Evolutionary conservation across 257 asterid species (phyloP).

Genomic region (Verbena officinalis): DNA sequence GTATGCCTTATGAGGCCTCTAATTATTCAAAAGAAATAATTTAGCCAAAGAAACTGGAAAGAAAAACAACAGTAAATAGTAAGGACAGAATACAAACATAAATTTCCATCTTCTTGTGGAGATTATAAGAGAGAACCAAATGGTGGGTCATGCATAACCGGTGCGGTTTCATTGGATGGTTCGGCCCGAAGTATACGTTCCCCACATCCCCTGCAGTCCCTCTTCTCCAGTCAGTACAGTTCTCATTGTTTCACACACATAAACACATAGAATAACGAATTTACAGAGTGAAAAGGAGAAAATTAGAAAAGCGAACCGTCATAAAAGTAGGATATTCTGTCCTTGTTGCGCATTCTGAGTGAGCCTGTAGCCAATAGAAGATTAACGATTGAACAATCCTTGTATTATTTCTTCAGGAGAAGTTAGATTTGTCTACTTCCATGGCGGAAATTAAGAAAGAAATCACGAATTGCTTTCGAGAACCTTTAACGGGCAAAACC

Average conservation of each 20-base stretch:
- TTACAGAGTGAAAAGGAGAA: neutral
- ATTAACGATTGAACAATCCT: conserved; percentile 10
- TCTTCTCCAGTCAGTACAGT: conserved; percentile 31
- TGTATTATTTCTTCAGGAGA: conserved; percentile 10
- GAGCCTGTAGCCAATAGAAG: conserved; percentile 17
- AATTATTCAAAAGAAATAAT: conserved; percentile 29
- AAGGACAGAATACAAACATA: conserved; percentile 61
- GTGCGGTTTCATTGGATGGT: conserved; percentile 99
- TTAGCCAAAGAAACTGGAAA: conserved; percentile 5
- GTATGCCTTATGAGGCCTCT: conserved; percentile 99
- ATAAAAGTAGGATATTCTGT: conserved; percentile 85
- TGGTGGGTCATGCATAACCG: conserved; percentile 98
- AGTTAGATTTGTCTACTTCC: conserved; percentile 21
- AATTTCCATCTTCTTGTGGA: conserved; percentile 95
- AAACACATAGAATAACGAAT: neutral
- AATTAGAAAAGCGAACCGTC: conserved; percentile 57
- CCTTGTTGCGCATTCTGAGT: conserved; percentile 76
- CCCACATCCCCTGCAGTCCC: conserved; percentile 92
- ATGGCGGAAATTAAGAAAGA: conserved; percentile 7
- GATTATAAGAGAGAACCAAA: conserved; percentile 88
- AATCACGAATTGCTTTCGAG: neutral
- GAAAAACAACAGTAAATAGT: neutral
- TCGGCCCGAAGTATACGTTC: conserved; percentile 91
- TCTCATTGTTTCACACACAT: conserved; percentile 7
- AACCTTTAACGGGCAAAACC: conserved; percentile 38